Evolutionary conservation across 257 asterid genomes (phyloP), one percentile per base, ranked within the genome.

Genomic region (Przewalskia tangutica): DNA sequence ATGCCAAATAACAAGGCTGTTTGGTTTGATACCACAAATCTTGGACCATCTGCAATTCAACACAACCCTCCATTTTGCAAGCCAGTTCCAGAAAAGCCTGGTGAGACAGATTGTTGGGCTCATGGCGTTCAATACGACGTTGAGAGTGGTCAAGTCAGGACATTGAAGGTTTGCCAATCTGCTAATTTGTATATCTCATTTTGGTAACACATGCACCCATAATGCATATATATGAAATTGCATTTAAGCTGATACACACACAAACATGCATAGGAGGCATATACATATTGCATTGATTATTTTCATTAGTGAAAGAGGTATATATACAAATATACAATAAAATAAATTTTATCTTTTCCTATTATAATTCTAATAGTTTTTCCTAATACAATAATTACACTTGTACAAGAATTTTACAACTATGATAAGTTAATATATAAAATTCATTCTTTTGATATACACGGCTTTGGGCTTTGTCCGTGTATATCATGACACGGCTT

Each of bases 11-110:
- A 89, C 54, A 96, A 91, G 85, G 93, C 85, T 3, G 87, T 92
- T 0, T 94, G 97, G 98, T 92, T 23, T 65, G 99, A 96, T 23
- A 91, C 99, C 1, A 90, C 92, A 0, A 88, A 90, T 56, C 94
- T 93, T 14, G 99, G 98, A 3, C 83, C 90, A 32, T 96, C 98
- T 0, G 93, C 87, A 14, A 82, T 93, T 13, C 4, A 79, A 81
- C 17, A 79, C 20, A 9, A 84, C 0, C 97, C 97, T 2, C 84
- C 71, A 9, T 62, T 27, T 9, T 93, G 98, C 70, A 88, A 58
- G 10, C 83, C 81, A 1, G 65, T 89, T 53, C 54, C 77, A 2
- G 77, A 70, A 5, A 64, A 54, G 62, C 46, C 77, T 38, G 59
- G n/a, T 2, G 32, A n/a, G 4, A 66, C 44, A 13, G 99, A 94